A percentile compares a stretch with the other conserved stretches of the same genome.
Evolutionary conservation across 2,329 filamentous ascomycete species (phyloP).

Genomic region (Mycosphaerella sp.): DNA sequence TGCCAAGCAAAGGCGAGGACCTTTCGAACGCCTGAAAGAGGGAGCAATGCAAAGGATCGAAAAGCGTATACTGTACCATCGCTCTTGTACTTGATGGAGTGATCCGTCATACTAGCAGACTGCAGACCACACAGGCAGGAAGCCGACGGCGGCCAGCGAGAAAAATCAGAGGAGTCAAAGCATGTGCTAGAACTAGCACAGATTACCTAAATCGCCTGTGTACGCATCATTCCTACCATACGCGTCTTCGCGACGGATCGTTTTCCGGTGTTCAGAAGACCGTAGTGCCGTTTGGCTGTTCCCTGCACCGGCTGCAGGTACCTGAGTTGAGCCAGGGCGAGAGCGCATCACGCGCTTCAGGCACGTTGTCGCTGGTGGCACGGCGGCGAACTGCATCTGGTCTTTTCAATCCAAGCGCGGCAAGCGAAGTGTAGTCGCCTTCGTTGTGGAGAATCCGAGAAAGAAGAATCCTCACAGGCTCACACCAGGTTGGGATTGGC

Average conservation of each 20-base stretch:
- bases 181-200: not conserved
- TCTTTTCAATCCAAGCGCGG: not conserved
- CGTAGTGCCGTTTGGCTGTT: not conserved
- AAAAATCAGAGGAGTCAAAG: conserved; percentile 1
- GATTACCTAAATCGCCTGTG: not conserved
- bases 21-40: not conserved
- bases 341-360: not conserved
- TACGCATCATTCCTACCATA: not conserved
- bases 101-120: conserved; percentile 7
- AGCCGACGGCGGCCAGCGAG: conserved; percentile 1
- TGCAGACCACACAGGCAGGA: not conserved
- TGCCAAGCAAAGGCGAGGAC: not conserved
- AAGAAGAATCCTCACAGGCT: not conserved
- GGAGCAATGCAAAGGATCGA: not conserved
- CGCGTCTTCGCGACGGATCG: not conserved
- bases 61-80: not conserved
- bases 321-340: not conserved
- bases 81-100: not conserved
- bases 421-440: not conserved
- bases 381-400: not conserved
- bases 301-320: not conserved
- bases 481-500: not conserved
- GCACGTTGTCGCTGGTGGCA: not conserved
- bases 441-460: not conserved
- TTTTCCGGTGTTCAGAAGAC: not conserved